Base-by-base conservation (phyloP, 148 eudicot genomes). In the Heliosperma pusillum region DNA sequence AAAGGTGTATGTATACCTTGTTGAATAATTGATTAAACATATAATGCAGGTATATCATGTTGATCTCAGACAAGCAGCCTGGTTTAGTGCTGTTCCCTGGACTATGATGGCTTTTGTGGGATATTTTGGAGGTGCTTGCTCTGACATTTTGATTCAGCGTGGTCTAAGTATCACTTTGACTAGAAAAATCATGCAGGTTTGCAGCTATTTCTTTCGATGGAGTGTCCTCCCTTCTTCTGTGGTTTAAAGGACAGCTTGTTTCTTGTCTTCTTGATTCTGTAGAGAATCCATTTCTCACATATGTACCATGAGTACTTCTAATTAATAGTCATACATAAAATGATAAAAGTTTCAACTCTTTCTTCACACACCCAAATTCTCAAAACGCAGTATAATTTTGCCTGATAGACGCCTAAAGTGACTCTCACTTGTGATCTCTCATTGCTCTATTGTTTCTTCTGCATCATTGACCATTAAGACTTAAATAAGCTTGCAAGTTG, bases 31-130 rank as follows among this genome's bases (percentile, higher is more conserved):
- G 29, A 1, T 10, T 52, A 69, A 50, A 56, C 20, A 25, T 74
- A 62, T 77, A 74, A 33, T 82, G 72, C 82, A 93, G 98, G 87
- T 93, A 71, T 89, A 93, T 80, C 84, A 83, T 78, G 96, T 93
- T 76, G 90, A 93, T 81, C 96, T 93, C 70, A 88, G 92, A 83
- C 90, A 87, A 80, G 98, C 98, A 75, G 98, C 98, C 67, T 93
- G 98, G 98, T 93, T 91, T 82, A 93, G 98, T 81, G 98, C 97
- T 80, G 91, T 91, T 83, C 98, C 98, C 0, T 93, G 98, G 98
- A 79, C 87, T 80, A 81, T 91, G 93, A 93, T 93, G 98, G 98
- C 98, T 74, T 21, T 93, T 22, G 81, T 84, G 20, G 98, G 98
- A 77, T 93, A 90, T 79, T 80, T 91, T 84, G 98, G 91, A 72